A percentile compares a stretch with the other conserved stretches of the same genome.
Conservation (phyloP, 1,139 yeast species). For the Geotrichum citri-aurantii region DNA sequence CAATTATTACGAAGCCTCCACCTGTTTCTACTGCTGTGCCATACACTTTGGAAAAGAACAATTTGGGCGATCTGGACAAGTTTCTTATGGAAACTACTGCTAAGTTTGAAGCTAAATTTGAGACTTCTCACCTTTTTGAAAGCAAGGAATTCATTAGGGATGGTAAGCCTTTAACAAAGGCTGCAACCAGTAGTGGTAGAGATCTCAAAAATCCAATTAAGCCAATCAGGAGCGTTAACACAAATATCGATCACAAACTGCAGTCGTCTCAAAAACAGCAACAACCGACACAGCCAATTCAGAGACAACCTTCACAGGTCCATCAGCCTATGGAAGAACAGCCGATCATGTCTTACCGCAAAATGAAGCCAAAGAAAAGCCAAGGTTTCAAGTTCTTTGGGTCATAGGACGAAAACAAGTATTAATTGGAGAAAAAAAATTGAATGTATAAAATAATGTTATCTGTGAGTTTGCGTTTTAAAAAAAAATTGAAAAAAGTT, state of each 20-base stretch:
- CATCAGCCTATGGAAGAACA: background rate
- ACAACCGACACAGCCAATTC: background rate
- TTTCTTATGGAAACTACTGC: constrained; percentile 10
- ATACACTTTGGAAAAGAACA: background rate
- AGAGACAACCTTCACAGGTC: background rate
- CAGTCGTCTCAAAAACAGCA: background rate
- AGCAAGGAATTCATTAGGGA: background rate
- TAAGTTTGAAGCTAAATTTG: constrained; percentile 10
- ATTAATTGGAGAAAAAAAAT: too few relatives aligned
- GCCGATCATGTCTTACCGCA: constrained; percentile 10
- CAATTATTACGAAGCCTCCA: constrained; percentile 4
- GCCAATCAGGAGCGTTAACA: background rate
- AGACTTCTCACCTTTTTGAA: background rate
- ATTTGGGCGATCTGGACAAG: background rate
- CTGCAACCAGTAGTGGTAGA: background rate
- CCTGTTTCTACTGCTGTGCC: constrained; percentile 6
- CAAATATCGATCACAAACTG: background rate
- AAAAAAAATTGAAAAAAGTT: too few relatives aligned
- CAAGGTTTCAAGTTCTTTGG: constrained; percentile 13
- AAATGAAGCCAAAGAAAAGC: constrained; percentile 12
- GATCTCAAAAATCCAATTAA: background rate
- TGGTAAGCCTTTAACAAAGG: background rate
- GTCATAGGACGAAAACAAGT: background rate
- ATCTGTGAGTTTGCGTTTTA: too few relatives aligned
- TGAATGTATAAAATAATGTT: background rate